Base-by-base conservation (phyloP, 345 rosid genomes). In the Fremontodendron californicum region DNA sequence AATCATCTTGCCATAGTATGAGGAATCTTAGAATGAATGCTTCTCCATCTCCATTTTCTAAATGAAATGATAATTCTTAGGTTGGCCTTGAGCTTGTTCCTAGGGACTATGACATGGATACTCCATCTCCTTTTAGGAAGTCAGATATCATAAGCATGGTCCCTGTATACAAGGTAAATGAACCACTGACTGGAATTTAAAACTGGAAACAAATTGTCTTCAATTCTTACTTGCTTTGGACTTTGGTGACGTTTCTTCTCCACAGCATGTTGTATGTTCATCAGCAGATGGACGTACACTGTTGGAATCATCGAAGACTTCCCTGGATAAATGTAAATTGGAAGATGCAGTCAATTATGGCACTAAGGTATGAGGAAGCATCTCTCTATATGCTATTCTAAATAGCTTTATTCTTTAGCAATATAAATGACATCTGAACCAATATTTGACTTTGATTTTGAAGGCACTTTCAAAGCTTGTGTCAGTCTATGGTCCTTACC, bases 221-320 rank as follows among this genome's bases (percentile, higher is more conserved):
- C 21, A 25, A 43, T 57, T 62, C n/a, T n/a, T n/a, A n/a, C 25
- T 61, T 63, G 65, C 69, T 68, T 71, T 79, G 43, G 79, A 58
- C 75, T 71, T 71, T 79, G 66, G 78, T 61, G 63, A 61, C 60
- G 73, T 63, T 69, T 78, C 75, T 78, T 84, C 43, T 77, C 76
- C 62, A 71, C 90, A 93, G 98, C 92, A 93, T 61, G 97, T 92
- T 71, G 94, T 92, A 68, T 93, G 98, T 75, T 90, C 99, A 73
- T 95, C 99, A 43, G 98, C 97, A n/a, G 99, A 95, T 88, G 96
- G 98, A 11, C 92, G 94, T 33, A 93, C 91, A 16, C 85, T 96
- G 40, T 83, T 96, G 67, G 99, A 96, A 87, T 92, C 97, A 79
- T 93, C 99, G 43, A 96, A 96, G 86, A 90, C 97, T 76, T 92